Percentiles rank a stretch among this genome's conserved stretches.
Evolutionary conservation across 1,284 basidiomycete genomes (phyloP).

Genomic region (Amylostereum chailletii): DNA sequence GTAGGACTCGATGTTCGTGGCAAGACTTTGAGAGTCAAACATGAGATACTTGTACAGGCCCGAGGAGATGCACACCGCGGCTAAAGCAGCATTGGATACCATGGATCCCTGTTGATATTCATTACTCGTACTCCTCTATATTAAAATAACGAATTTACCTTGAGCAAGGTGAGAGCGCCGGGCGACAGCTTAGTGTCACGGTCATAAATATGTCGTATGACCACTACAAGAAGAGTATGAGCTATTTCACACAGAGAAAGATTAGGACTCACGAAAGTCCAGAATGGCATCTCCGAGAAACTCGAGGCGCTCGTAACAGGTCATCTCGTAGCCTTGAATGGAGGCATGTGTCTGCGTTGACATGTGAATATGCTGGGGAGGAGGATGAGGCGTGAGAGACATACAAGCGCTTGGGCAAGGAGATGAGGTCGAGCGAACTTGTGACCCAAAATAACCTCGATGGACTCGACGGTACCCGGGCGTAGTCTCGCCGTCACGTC

Average conservation of each 20-base stretch:
- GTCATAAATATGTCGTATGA: constrained; percentile 61
- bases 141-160: constrained; percentile 32
- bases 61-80: constrained; percentile 61
- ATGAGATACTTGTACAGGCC: constrained; percentile 56
- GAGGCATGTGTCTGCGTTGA: constrained; percentile 55
- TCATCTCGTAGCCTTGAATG: constrained; percentile 41
- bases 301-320: constrained; percentile 66
- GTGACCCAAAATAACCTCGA: constrained; percentile 57
- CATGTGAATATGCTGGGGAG: background rate
- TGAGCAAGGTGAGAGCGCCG: constrained; percentile 66
- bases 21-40: constrained; percentile 45
- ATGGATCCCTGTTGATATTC: constrained; percentile 51
- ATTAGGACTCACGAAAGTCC: constrained; percentile 54
- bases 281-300: constrained; percentile 78
- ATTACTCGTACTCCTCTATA: too few relatives aligned
- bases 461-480: constrained; percentile 36
- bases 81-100: constrained; percentile 70
- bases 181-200: constrained; percentile 55
- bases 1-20: constrained; percentile 44
- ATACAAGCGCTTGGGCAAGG: constrained; percentile 63
- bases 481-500: constrained; percentile 33
- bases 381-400: constrained; percentile 11
- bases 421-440: constrained; percentile 52
- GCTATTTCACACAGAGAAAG: background rate
- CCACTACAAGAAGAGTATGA: constrained; percentile 38